These are phyloP conservation scores for Lagerstroemia speciosa DNA, from an alignment of 345 rosid genomes.

Conservation along the genomic window DNA sequence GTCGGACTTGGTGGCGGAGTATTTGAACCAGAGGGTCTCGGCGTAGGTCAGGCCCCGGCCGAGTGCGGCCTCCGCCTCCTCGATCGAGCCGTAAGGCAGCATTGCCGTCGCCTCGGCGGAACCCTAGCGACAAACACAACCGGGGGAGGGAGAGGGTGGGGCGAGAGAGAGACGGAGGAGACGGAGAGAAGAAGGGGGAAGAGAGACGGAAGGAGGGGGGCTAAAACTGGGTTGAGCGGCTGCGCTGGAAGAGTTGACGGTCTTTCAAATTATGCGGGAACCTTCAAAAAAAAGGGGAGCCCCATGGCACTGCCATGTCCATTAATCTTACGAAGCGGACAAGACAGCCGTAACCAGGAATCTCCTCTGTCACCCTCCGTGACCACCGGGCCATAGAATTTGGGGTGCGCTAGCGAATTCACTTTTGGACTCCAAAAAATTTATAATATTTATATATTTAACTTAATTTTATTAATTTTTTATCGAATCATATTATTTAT, in stretches of 20 bases:
- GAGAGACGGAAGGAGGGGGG: background rate
- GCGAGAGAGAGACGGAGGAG: background rate
- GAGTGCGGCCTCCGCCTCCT: constrained; percentile 53
- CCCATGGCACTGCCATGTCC: no score
- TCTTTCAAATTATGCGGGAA: constrained; percentile 4
- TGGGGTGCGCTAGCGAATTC: no score
- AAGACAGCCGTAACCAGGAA: background rate
- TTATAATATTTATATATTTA: no score
- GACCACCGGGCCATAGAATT: no score
- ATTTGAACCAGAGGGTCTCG: constrained; percentile 74
- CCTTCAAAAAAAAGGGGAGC: background rate
- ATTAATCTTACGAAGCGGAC: background rate
- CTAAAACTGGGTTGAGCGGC: background rate
- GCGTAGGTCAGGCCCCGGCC: constrained; percentile 68
- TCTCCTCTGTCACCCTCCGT: background rate
- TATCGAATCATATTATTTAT: no score
- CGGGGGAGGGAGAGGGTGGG: background rate
- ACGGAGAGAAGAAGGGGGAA: background rate
- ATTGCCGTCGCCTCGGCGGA: constrained; percentile 18
- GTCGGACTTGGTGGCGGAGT: constrained; percentile 75
- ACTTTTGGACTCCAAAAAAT: no score
- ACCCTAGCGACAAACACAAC: background rate
- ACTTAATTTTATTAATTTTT: no score
- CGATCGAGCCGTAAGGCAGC: constrained; percentile 60
- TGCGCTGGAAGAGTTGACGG: constrained; percentile 3